phyloP scores from a whole-genome alignment of 1,284 basidiomycete genomes.

The Papiliotrema nemorosa region DNA sequence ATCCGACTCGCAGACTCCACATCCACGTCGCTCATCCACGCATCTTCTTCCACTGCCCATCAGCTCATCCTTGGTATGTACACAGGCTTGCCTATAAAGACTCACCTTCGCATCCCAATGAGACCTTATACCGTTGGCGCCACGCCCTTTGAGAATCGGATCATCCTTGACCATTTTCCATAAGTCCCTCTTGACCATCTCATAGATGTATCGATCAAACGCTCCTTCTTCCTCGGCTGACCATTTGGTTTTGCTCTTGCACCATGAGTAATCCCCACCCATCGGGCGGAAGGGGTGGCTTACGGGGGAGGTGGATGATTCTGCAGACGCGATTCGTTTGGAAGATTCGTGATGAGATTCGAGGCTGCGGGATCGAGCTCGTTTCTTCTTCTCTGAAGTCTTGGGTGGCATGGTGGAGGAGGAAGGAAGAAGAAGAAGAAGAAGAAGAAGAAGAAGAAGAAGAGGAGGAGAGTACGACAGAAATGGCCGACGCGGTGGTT shows the following conservation, averaged over 20 bases:
- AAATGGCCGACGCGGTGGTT: no score
- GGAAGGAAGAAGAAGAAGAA: no score
- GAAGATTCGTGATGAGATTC: no score
- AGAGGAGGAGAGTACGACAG: no score
- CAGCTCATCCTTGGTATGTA: no score
- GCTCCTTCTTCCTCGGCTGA: conserved; percentile 14
- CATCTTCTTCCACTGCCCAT: not conserved
- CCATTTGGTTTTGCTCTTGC: conserved; percentile 9
- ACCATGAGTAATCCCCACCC: not conserved
- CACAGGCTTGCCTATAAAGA: not conserved
- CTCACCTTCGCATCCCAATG: conserved; percentile 9
- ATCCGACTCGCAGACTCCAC: no score
- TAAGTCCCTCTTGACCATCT: conserved; percentile 7
- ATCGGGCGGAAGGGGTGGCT: not conserved
- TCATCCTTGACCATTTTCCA: conserved; percentile 14
- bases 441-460: no score
- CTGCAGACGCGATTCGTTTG: no score
- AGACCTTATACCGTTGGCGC: conserved; percentile 4
- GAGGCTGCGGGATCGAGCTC: no score
- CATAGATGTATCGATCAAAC: conserved; percentile 11
- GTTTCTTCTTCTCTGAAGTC: no score
- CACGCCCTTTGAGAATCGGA: conserved; percentile 4
- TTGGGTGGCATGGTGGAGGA: no score
- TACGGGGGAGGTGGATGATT: not conserved
- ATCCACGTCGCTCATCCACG: no score